Evolutionary conservation across 352 stramenopile species (phyloP).

Genomic region (Halophytophthora batemanensis): DNA sequence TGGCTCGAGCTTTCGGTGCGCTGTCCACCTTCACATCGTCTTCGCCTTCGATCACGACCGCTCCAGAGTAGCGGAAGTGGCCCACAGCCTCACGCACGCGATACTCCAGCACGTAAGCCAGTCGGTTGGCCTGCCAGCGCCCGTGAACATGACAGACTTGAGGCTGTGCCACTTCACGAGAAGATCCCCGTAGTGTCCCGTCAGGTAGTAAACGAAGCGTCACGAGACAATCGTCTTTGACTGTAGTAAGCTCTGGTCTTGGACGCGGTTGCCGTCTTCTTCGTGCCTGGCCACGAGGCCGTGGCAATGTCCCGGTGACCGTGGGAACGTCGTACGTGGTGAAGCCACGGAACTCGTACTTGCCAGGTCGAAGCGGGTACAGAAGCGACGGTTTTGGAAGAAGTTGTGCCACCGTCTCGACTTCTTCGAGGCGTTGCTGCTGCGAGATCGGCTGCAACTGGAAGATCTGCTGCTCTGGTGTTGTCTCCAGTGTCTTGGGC

Average conservation of each 20-base stretch:
- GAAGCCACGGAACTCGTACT: conserved; percentile 67
- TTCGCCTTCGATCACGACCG: conserved; percentile 27
- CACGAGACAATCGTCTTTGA: conserved; percentile 62
- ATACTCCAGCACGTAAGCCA: conserved; percentile 64
- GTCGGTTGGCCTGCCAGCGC: conserved; percentile 49
- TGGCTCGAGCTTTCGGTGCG: conserved; percentile 3
- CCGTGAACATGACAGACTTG: conserved; percentile 51
- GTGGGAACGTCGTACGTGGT: conserved; percentile 35
- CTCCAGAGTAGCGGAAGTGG: conserved; percentile 57
- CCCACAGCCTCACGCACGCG: conserved; percentile 61
- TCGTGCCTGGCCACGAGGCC: conserved; percentile 1
- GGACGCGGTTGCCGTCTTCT: conserved; percentile 7
- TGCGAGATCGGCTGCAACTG: conserved; percentile 26
- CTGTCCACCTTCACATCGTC: conserved; percentile 2
- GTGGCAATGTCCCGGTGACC: not conserved
- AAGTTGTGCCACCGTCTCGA: conserved; percentile 5
- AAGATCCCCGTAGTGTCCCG: conserved; percentile 48
- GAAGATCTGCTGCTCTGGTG: conserved; percentile 16
- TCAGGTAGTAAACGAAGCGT: conserved; percentile 55
- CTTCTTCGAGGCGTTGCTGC: conserved; percentile 23
- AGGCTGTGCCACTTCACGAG: conserved; percentile 55
- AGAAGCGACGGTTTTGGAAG: conserved; percentile 25
- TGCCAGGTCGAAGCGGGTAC: conserved; percentile 51
- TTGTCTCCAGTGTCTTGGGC: not conserved
- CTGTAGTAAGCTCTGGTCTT: conserved; percentile 10